Percentiles rank a stretch among this genome's conserved stretches.
phyloP scores from a whole-genome alignment of 208 protist genomes.

The Crithidia sp. region DNA sequence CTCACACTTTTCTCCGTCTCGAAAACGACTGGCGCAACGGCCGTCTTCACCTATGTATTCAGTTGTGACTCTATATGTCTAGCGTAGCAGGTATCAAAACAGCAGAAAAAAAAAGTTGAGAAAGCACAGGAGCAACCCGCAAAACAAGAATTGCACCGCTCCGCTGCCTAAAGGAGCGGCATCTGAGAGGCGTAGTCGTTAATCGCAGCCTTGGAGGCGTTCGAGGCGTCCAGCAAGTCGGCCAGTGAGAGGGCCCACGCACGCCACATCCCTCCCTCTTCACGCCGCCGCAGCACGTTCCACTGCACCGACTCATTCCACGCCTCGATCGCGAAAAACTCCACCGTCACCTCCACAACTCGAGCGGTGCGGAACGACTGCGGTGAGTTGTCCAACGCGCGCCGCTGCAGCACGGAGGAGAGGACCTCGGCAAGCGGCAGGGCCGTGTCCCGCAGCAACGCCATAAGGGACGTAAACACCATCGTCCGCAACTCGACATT shows the following conservation, averaged over 20 bases:
- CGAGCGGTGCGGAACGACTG: neutral
- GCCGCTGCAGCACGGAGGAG: neutral
- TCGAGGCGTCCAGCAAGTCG: slow-evolving; percentile 24
- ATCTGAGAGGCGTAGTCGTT: slow-evolving; percentile 39
- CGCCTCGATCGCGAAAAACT: slow-evolving; percentile 81
- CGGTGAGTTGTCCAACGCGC: neutral
- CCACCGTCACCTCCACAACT: slow-evolving; percentile 36
- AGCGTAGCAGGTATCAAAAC: neutral
- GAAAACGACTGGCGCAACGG: too few relatives aligned
- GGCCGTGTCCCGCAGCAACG: neutral
- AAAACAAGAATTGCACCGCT: too few relatives aligned
- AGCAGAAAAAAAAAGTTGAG: slow-evolving; percentile 25
- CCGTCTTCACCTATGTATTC: too few relatives aligned
- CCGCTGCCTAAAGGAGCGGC: slow-evolving; percentile 38
- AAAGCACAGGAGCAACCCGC: slow-evolving; percentile 4
- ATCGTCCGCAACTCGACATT: neutral
- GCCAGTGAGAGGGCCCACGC: slow-evolving; percentile 22
- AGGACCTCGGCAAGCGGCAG: neutral
- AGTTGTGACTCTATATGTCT: too few relatives aligned
- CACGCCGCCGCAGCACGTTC: slow-evolving; percentile 34
- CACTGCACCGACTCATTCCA: slow-evolving; percentile 68
- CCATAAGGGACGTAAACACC: neutral
- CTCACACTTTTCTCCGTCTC: too few relatives aligned
- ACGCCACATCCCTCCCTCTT: slow-evolving; percentile 32
- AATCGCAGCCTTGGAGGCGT: slow-evolving; percentile 32